Percentiles rank a stretch among this genome's conserved stretches.
These are phyloP conservation scores for Prunus yedoensis DNA, from an alignment of 331 rosid genomes.

Conservation along the genomic window DNA sequence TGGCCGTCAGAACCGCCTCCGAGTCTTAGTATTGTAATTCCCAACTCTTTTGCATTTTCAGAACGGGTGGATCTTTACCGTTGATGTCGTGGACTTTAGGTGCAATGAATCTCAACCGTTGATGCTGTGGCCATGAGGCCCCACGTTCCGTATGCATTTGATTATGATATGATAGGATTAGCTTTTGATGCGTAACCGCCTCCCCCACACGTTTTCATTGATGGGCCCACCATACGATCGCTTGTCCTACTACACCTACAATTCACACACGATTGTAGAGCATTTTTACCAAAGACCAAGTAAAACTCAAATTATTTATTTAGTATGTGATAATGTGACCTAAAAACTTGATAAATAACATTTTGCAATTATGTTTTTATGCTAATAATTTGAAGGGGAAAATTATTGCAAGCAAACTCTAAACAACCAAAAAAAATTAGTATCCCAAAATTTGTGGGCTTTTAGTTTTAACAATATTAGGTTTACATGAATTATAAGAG, in stretches of 20 bases:
- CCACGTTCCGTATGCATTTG: neutral
- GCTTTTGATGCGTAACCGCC: constrained; percentile 3
- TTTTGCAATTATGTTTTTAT: no score
- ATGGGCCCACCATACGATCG: neutral
- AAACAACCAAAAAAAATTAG: no score
- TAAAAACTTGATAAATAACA: no score
- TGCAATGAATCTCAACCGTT: neutral
- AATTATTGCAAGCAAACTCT: no score
- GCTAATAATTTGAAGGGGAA: no score
- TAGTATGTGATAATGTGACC: no score
- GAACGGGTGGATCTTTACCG: neutral
- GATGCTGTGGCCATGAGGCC: neutral
- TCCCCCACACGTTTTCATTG: neutral
- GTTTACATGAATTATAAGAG: no score
- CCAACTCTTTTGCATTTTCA: neutral
- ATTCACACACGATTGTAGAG: neutral
- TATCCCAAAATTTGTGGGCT: no score
- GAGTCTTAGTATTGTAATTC: neutral
- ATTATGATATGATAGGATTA: neutral
- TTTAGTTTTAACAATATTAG: no score
- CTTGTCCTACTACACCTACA: neutral
- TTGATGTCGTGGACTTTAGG: neutral
- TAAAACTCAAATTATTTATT: no score
- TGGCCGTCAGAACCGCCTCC: constrained; percentile 28
- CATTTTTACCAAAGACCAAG: neutral